phyloP scores from a whole-genome alignment of 2,329 filamentous ascomycete genomes.

The Bipolaris gigantea region DNA sequence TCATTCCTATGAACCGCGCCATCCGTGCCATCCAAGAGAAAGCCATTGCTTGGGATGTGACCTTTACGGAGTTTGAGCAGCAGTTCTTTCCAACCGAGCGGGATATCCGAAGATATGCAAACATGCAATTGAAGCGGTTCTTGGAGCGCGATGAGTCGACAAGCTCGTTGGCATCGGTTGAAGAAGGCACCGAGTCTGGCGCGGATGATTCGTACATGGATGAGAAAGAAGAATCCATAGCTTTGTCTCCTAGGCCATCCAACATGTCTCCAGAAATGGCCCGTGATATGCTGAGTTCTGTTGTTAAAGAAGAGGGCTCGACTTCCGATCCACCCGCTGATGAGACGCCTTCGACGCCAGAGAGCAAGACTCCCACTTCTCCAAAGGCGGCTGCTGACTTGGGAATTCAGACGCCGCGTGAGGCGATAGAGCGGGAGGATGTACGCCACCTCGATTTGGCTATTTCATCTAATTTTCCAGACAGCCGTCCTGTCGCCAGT shows the following conservation, averaged over 20 bases:
- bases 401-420: conserved; percentile 35
- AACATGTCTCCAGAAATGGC: conserved; percentile 63
- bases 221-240: conserved; percentile 36
- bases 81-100: conserved; percentile 94
- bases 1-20: conserved; percentile 88
- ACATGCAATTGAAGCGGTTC: conserved; percentile 91
- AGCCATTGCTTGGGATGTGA: conserved; percentile 88
- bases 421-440: conserved; percentile 53
- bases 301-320: conserved; percentile 63
- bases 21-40: conserved; percentile 90
- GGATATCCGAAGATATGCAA: conserved; percentile 88
- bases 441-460: conserved; percentile 65
- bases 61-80: conserved; percentile 86
- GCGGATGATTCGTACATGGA: conserved; percentile 34
- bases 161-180: conserved; percentile 70
- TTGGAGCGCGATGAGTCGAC: conserved; percentile 81
- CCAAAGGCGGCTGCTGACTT: conserved; percentile 18
- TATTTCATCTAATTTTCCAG: conserved; percentile 48
- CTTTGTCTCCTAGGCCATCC: conserved; percentile 41
- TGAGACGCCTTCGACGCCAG: conserved; percentile 3
- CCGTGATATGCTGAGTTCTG: conserved; percentile 64
- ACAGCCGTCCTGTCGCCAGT: conserved; percentile 16
- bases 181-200: conserved; percentile 61
- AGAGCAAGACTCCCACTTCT: conserved; percentile 13
- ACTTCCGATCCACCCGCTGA: conserved; percentile 22